Conservation (phyloP, 345 rosid genomes). For the Brassica nigra region DNA sequence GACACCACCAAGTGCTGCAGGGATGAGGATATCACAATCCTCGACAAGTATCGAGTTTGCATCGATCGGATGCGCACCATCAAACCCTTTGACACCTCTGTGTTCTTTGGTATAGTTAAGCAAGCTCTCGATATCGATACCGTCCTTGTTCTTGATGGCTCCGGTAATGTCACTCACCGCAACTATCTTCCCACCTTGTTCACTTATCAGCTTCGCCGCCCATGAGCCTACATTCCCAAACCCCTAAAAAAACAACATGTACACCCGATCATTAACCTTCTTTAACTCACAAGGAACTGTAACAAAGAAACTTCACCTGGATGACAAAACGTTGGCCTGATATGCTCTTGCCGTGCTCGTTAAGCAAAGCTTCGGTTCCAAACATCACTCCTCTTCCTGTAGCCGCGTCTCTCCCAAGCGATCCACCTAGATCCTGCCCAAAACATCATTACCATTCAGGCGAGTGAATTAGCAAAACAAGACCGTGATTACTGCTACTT, state of each 20-base stretch:
- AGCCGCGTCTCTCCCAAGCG: constrained; percentile 96
- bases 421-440: constrained; percentile 92
- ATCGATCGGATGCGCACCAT: constrained; percentile 59
- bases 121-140: constrained; percentile 68
- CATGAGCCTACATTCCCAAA: constrained; percentile 99
- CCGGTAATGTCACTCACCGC: constrained; percentile 86
- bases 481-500: background rate
- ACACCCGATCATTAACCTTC: background rate
- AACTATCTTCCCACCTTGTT: constrained; percentile 80
- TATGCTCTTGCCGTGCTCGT: constrained; percentile 73
- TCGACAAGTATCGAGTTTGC: constrained; percentile 66
- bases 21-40: constrained; percentile 88
- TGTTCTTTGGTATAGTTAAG: constrained; percentile 62
- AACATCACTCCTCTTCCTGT: constrained; percentile 96
- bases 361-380: constrained; percentile 90
- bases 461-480: background rate
- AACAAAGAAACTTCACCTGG: constrained; percentile 52
- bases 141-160: constrained; percentile 86
- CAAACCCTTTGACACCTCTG: constrained; percentile 86
- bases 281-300: background rate
- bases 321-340: constrained; percentile 78
- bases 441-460: background rate
- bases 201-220: constrained; percentile 86
- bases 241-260: constrained; percentile 48
- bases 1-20: constrained; percentile 98